Percentiles rank a stretch among this genome's conserved stretches.
Evolutionary conservation across 2,329 filamentous ascomycete species (phyloP).

Genomic region (Colletotrichum navitas): DNA sequence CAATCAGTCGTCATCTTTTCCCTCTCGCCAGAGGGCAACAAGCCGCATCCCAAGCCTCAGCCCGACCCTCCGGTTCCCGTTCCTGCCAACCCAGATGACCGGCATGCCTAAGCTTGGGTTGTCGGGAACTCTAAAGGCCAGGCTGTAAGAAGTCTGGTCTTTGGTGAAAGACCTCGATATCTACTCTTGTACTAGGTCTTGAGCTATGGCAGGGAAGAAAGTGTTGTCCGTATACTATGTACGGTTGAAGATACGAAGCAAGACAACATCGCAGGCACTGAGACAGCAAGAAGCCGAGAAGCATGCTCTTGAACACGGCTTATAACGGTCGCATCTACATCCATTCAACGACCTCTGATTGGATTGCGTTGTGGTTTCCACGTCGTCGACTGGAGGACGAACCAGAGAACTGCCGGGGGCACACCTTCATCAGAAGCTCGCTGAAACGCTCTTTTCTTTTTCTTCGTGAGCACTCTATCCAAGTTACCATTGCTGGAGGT

Average conservation of each 20-base stretch:
- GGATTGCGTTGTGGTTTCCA: neutral
- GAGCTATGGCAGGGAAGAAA: neutral
- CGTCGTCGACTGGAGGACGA: neutral
- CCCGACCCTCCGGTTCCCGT: slow-evolving; percentile 50
- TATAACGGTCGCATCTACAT: neutral
- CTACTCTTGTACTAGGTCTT: neutral
- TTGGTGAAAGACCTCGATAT: neutral
- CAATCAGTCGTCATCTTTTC: slow-evolving; percentile 10
- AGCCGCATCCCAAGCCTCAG: slow-evolving; percentile 48
- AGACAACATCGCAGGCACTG: neutral
- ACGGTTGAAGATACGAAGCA: neutral
- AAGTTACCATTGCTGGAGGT: neutral
- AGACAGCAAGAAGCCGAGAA: neutral
- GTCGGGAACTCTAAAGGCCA: neutral
- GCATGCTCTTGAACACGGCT: neutral
- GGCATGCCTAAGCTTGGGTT: neutral
- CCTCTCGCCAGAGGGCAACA: slow-evolving; percentile 41
- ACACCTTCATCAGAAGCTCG: neutral
- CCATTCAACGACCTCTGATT: neutral
- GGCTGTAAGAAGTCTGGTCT: neutral
- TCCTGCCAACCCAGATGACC: slow-evolving; percentile 46
- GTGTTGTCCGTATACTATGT: neutral
- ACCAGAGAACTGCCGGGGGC: neutral
- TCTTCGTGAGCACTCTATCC: neutral
- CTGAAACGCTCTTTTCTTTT: no score